Evolutionary conservation across 495 filamentous ascomycete species (phyloP).

Genomic region (Trichocladium uniseriatum): DNA sequence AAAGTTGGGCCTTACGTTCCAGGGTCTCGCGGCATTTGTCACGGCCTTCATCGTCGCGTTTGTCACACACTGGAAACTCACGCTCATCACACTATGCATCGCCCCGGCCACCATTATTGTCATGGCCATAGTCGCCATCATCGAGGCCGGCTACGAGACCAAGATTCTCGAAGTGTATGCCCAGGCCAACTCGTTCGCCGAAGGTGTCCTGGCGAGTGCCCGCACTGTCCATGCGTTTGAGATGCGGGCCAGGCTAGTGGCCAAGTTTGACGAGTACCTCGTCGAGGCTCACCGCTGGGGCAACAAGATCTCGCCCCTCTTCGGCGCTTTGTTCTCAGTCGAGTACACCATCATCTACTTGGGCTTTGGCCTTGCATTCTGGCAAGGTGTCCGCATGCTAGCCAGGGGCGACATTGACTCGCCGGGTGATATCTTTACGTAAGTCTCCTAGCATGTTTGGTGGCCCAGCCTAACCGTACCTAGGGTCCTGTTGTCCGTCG

Average conservation of each 20-base stretch:
- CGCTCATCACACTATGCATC: constrained; percentile 69
- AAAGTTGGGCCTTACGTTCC: constrained; percentile 68
- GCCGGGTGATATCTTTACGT: constrained; percentile 48
- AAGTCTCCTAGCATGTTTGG: background rate
- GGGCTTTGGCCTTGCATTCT: constrained; percentile 84
- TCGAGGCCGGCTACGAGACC: constrained; percentile 68
- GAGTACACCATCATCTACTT: constrained; percentile 76
- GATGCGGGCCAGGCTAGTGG: constrained; percentile 71
- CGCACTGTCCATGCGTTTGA: constrained; percentile 82
- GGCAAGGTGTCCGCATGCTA: constrained; percentile 76
- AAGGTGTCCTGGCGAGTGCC: constrained; percentile 84
- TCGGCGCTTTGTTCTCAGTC: constrained; percentile 64
- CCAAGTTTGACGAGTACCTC: constrained; percentile 68
- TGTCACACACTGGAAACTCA: constrained; percentile 70
- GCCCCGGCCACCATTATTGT: constrained; percentile 57
- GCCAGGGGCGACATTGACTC: constrained; percentile 51
- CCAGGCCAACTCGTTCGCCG: constrained; percentile 71
- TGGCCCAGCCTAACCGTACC: background rate
- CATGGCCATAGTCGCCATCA: constrained; percentile 58
- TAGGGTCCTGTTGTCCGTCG: constrained; percentile 65
- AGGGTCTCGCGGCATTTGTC: constrained; percentile 63
- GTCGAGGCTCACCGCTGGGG: constrained; percentile 62
- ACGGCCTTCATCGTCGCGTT: constrained; percentile 85
- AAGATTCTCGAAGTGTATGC: constrained; percentile 63
- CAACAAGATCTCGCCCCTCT: constrained; percentile 53